phyloP scores from a whole-genome alignment of 495 filamentous ascomycete genomes.

The Talaromyces trachyspermus region DNA sequence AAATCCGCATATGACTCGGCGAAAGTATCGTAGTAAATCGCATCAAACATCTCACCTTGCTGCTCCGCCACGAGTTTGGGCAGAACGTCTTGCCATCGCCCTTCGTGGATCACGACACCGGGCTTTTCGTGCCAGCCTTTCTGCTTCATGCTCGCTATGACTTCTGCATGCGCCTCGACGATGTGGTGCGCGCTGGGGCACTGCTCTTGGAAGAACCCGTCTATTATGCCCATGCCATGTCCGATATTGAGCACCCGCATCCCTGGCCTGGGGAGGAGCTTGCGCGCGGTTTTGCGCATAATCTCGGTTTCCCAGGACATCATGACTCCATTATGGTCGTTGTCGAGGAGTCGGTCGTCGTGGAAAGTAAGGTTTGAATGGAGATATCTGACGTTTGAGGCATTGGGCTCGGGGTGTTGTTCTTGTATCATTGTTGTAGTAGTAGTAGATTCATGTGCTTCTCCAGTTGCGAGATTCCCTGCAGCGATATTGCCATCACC shows the following conservation, averaged over 20 bases:
- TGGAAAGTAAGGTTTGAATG: constrained; percentile 68
- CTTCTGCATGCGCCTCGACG: constrained; percentile 83
- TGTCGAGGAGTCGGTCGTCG: constrained; percentile 69
- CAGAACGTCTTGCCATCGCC: constrained; percentile 79
- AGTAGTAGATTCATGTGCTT: constrained; percentile 13
- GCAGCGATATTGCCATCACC: constrained; percentile 17
- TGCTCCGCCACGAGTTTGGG: constrained; percentile 61
- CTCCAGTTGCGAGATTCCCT: constrained; percentile 19
- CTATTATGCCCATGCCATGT: constrained; percentile 95
- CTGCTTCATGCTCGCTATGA: constrained; percentile 60
- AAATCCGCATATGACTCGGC: constrained; percentile 86
- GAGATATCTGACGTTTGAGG: constrained; percentile 66
- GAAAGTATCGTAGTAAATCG: constrained; percentile 97
- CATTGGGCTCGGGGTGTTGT: constrained; percentile 28
- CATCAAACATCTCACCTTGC: constrained; percentile 70
- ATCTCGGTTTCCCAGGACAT: constrained; percentile 93
- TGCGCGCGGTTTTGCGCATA: constrained; percentile 69
- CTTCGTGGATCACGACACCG: constrained; percentile 58
- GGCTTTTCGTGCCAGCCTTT: constrained; percentile 58
- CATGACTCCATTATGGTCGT: constrained; percentile 85
- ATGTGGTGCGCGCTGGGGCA: constrained; percentile 67
- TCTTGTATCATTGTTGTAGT: constrained; percentile 1
- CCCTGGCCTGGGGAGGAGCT: constrained; percentile 50
- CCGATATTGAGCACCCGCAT: constrained; percentile 83
- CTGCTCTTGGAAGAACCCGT: constrained; percentile 69